Evolutionary conservation across 2,329 filamentous ascomycete species (phyloP), one percentile per base, ranked within the genome.

Genomic region (Uncinocarpus reesii): DNA sequence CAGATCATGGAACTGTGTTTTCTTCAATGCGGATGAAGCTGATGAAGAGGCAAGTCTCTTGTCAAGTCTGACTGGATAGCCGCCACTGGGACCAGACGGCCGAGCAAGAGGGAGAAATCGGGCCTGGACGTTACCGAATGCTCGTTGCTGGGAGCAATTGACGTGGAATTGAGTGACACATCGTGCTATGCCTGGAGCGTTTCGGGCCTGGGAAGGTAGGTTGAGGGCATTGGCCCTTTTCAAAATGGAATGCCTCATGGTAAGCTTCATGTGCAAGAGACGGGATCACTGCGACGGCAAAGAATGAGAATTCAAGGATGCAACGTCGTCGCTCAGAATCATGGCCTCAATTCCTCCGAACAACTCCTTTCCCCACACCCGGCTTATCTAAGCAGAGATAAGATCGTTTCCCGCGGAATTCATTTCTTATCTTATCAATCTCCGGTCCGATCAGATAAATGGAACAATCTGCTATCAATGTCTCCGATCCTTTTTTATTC

Each of bases 1-100:
- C 18, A 93, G 72, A 58, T 87, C 81, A 66, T 90, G 84, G 18
- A 95, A 74, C 23, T 83, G 80, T 2, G 86, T 93, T 68, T 63
- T 63, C 29, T 61, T 62, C 50, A 68, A 52, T 7, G 58, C 42
- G 1, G 47, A 45, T n/a, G 52, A 54, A 32, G 20, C 8, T 4
- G 56, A 55, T 26, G 59, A 59, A 5, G 66, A 67, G 5, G 62
- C 63, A 61, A 60, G 61, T 32, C 66, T 59, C 32, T 59, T 53
- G 42, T 52, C 55, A 37, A 48, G 32, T 28, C 49, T 57, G 1
- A 50, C 37, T 51, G 54, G 45, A 13, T 46, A 18, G 2, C 8
- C 20, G 20, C 18, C 21, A 23, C 32, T 36, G 23, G 23, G 4
- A 21, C 18, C 20, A 16, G 13, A 16, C 3, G 21, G 11, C 24